Conservation (phyloP, 495 filamentous ascomycete species). For the Daldinia caldariorum region DNA sequence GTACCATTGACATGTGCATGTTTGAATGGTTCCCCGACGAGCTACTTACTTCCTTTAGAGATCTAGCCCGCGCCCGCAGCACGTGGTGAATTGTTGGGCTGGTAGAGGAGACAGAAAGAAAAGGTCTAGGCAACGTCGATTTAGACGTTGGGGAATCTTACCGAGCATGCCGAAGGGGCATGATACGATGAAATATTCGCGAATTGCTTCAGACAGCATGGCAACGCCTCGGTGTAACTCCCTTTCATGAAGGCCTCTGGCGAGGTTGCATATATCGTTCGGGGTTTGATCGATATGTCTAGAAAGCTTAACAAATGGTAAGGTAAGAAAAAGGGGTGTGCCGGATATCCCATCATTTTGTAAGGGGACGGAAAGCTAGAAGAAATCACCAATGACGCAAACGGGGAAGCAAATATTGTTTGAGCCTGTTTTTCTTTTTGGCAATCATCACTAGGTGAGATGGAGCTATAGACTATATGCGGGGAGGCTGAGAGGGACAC, state of each 20-base stretch:
- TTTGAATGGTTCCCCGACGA: background rate
- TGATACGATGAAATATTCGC: constrained; percentile 1
- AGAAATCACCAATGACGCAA: constrained; percentile 11
- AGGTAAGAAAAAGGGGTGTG: constrained; percentile 20
- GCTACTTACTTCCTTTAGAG: constrained; percentile 24
- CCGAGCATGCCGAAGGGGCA: background rate
- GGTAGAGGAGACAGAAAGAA: background rate
- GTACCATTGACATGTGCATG: background rate
- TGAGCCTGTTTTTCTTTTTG: background rate
- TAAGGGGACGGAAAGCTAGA: background rate
- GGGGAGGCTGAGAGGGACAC: background rate
- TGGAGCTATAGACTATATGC: constrained; percentile 22
- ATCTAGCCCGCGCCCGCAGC: constrained; percentile 1
- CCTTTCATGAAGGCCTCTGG: background rate
- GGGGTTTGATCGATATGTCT: background rate
- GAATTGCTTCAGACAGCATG: background rate
- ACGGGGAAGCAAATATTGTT: background rate
- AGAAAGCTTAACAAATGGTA: constrained; percentile 14
- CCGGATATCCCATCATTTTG: background rate
- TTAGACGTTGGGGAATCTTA: constrained; percentile 2
- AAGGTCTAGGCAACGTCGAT: constrained; percentile 8
- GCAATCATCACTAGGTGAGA: background rate
- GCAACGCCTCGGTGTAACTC: background rate
- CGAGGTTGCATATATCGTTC: background rate
- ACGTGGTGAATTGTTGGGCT: background rate